Evolutionary conservation across 208 protist genomes (phyloP).

Genomic region (Tritrichomonas musculus): DNA sequence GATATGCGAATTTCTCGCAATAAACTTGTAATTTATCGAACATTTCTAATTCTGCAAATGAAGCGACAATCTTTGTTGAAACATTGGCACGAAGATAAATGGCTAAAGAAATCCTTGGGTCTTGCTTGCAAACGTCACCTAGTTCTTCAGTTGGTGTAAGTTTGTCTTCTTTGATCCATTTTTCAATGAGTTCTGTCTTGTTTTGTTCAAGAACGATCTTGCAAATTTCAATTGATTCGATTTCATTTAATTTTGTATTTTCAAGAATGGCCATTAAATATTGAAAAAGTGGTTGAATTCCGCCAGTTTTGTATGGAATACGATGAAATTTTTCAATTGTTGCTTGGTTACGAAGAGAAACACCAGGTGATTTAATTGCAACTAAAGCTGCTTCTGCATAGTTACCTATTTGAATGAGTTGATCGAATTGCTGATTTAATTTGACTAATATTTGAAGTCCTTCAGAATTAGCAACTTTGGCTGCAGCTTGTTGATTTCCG

Average conservation of each 20-base stretch:
- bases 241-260: slow-evolving; percentile 62
- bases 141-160: slow-evolving; percentile 92
- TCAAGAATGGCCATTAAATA: slow-evolving; percentile 33
- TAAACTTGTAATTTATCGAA: slow-evolving; percentile 35
- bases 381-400: slow-evolving; percentile 84
- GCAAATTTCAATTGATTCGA: slow-evolving; percentile 93
- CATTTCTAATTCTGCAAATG: slow-evolving; percentile 40
- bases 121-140: slow-evolving; percentile 82
- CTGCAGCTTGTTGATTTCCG: neutral
- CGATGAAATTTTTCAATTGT: slow-evolving; percentile 84
- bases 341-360: slow-evolving; percentile 82
- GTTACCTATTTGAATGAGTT: slow-evolving; percentile 71
- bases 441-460: neutral
- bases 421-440: slow-evolving; percentile 74
- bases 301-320: slow-evolving; percentile 53
- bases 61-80: slow-evolving; percentile 71
- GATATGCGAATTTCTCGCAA: slow-evolving; percentile 39
- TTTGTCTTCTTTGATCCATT: slow-evolving; percentile 96
- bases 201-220: slow-evolving; percentile 78
- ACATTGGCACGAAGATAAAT: slow-evolving; percentile 84
- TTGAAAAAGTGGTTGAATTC: slow-evolving; percentile 39
- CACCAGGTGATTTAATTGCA: slow-evolving; percentile 76
- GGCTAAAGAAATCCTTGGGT: slow-evolving; percentile 83
- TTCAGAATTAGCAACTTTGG: neutral
- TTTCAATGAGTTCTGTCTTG: slow-evolving; percentile 68